phyloP scores from a whole-genome alignment of 371 early-diverging fungal genomes.

The Thermomucor indicae-seudaticae region DNA sequence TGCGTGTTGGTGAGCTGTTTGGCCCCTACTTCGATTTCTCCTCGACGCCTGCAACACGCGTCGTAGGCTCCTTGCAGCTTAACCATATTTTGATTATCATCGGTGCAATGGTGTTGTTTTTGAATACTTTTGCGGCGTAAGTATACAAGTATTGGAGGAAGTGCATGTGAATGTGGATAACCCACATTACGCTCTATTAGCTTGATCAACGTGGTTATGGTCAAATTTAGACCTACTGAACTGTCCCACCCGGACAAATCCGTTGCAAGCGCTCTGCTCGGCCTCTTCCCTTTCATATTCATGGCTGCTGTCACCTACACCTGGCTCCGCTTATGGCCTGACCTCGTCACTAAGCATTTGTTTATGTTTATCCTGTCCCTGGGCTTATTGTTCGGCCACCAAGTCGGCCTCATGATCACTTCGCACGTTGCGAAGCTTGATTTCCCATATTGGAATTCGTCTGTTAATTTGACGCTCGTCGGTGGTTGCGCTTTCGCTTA shows the following conservation, averaged over 20 bases:
- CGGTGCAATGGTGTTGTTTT: constrained; percentile 50
- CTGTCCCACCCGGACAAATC: constrained; percentile 39
- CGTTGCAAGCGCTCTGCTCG: constrained; percentile 50
- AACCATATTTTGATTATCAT: constrained; percentile 60
- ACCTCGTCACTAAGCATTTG: constrained; percentile 58
- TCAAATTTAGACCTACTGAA: constrained; percentile 31
- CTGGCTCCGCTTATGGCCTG: constrained; percentile 76
- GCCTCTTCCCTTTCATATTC: constrained; percentile 62
- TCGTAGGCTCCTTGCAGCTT: constrained; percentile 51
- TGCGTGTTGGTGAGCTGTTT: constrained; percentile 28
- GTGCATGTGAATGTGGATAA: background rate
- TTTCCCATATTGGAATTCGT: constrained; percentile 74
- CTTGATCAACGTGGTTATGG: constrained; percentile 23
- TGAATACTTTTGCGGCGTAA: constrained; percentile 60
- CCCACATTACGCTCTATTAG: constrained; percentile 4
- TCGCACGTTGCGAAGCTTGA: constrained; percentile 80
- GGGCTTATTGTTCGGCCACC: constrained; percentile 81
- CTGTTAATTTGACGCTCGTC: constrained; percentile 40
- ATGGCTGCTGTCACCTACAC: constrained; percentile 48
- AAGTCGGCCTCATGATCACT: constrained; percentile 80
- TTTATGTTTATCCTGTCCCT: constrained; percentile 64
- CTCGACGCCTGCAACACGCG: constrained; percentile 14
- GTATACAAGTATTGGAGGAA: constrained; percentile 5
- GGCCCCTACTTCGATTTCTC: constrained; percentile 19
- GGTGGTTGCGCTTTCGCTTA: constrained; percentile 68